Evolutionary conservation across 495 filamentous ascomycete species (phyloP), one percentile per base, ranked within the genome.

Genomic region (Pseudomonodictys pantanalensis): DNA sequence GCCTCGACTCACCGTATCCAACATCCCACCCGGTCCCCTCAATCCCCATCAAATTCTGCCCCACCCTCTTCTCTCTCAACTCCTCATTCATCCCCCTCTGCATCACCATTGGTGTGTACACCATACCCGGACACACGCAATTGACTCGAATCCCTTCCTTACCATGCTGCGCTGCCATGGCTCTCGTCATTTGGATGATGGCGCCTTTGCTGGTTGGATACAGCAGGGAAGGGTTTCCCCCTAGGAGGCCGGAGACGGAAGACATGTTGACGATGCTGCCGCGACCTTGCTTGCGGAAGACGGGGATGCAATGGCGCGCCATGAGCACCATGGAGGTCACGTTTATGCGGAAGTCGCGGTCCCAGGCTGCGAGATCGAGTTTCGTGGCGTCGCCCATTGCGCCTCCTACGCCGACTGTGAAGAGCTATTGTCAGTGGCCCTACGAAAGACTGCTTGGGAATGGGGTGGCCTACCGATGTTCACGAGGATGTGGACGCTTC

Each of bases 61-160:
- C 26, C 6, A 51, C 28, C 29, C 47, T 30, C 15, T 5, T n/a
- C 18, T 30, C 10, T 28, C 33, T 54, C 39, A 54, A 15, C 15
- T 54, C 51, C 4, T 43, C 51, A 30, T 8, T 33, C 47, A 54
- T 42, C 22, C 51, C 47, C 11, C 47, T 30, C n/a, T 25, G 25
- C 24, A 17, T 8, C 12, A 33, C 28, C 42, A 78, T 65, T 0
- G 75, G 73, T 2, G 75, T 76, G 28, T 30, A 64, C 18, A 77
- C 68, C 47, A 75, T 76, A 1, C 77, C 76, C 3, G 75, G 74
- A 42, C 76, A 79, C 17, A 79, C 71, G 2, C 74, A 75, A 55
- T 79, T 79, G 54, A 79, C 75, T 15, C 77, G 69, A 25, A 81
- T 78, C 20, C 73, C 75, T 7, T 72, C 47, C n/a, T 45, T 55